Conservation (phyloP, 208 protist species). For the Porcisia deanei region DNA sequence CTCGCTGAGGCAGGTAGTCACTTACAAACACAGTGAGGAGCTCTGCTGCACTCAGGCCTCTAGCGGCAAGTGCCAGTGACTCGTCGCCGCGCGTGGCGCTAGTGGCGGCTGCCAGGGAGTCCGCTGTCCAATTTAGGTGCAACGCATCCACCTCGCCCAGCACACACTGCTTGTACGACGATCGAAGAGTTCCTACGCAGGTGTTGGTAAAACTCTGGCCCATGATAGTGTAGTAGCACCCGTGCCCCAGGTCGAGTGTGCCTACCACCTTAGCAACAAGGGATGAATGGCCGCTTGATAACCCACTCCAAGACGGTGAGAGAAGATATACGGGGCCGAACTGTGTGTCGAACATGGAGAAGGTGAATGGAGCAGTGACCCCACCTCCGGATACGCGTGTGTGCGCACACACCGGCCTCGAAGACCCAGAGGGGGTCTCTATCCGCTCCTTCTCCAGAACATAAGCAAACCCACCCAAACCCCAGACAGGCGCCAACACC, state of each 20-base stretch:
- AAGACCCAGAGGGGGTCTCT: neutral
- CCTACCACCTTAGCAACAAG: constrained; percentile 1
- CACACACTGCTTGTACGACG: constrained; percentile 10
- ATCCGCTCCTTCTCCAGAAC: neutral
- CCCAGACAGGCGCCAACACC: constrained; percentile 28
- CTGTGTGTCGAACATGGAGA: constrained; percentile 28
- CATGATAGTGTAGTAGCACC: constrained; percentile 12
- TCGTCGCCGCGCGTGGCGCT: neutral
- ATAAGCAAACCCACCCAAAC: constrained; percentile 23
- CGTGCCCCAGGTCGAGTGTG: constrained; percentile 11
- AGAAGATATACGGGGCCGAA: constrained; percentile 24
- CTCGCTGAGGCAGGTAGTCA: constrained; percentile 33
- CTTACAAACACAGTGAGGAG: constrained; percentile 21
- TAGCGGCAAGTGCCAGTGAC: neutral
- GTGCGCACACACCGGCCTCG: constrained; percentile 18
- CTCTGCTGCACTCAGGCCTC: constrained; percentile 15
- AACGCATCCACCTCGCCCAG: constrained; percentile 11
- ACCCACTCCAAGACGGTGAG: neutral
- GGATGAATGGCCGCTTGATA: neutral
- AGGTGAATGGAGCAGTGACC: constrained; percentile 19
- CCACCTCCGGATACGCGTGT: constrained; percentile 9
- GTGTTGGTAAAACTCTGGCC: neutral
- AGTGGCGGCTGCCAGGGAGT: constrained; percentile 1
- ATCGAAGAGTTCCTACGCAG: constrained; percentile 4
- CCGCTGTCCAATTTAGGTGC: constrained; percentile 16